Conservation (phyloP, 805 yeast genomes). For the Pichia nanzhaoensis region DNA sequence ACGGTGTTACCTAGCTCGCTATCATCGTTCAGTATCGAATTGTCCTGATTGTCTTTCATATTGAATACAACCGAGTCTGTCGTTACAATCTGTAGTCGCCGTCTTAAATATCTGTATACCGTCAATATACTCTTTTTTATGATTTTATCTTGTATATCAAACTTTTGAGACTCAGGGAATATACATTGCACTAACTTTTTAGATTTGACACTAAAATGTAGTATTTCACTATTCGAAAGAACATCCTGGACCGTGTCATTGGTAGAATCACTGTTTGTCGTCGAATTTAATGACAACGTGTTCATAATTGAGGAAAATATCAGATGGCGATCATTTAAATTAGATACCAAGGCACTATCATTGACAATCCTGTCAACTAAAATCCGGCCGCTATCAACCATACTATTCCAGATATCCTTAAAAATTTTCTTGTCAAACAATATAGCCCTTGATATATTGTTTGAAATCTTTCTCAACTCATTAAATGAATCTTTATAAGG, state of each 20-base stretch:
- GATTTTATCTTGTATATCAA: constrained; percentile 14
- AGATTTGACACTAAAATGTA: constrained; percentile 76
- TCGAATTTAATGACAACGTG: constrained; percentile 35
- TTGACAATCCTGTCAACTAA: constrained; percentile 32
- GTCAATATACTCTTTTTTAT: constrained; percentile 23
- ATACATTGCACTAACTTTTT: constrained; percentile 55
- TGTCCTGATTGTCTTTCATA: constrained; percentile 17
- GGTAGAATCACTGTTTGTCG: neutral
- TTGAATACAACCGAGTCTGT: neutral
- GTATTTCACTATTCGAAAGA: neutral
- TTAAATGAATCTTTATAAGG: constrained; percentile 76
- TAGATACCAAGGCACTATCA: neutral
- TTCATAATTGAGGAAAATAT: constrained; percentile 9
- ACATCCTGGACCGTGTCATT: neutral
- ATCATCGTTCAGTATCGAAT: neutral
- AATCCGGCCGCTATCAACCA: constrained; percentile 7
- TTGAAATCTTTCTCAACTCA: constrained; percentile 58
- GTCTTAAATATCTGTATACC: constrained; percentile 22
- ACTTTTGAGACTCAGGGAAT: constrained; percentile 20
- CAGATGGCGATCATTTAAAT: constrained; percentile 15
- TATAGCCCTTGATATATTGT: constrained; percentile 41
- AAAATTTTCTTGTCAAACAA: constrained; percentile 28
- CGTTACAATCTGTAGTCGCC: constrained; percentile 1
- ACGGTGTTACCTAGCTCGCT: neutral
- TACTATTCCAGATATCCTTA: constrained; percentile 13